These are phyloP conservation scores for Wickerhamiella slavikovae DNA, from an alignment of 805 yeast genomes.

Conservation along the genomic window DNA sequence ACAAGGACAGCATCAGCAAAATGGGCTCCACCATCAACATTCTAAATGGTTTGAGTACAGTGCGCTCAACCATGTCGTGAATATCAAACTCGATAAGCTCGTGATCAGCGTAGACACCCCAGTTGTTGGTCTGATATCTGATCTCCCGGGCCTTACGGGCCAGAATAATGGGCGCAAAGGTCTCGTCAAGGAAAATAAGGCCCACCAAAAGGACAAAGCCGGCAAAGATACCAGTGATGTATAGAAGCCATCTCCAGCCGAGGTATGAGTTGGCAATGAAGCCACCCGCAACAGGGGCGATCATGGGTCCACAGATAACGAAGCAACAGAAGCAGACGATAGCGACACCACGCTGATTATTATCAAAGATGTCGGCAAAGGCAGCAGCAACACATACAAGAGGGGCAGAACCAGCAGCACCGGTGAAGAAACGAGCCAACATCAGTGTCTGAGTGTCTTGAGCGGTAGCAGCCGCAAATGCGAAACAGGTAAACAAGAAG, in stretches of 20 bases:
- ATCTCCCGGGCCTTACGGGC: slow-evolving; percentile 25
- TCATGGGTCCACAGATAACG: slow-evolving; percentile 63
- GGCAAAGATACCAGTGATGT: slow-evolving; percentile 25
- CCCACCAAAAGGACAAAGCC: slow-evolving; percentile 16
- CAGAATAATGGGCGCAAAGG: slow-evolving; percentile 18
- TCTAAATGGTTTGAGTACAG: slow-evolving; percentile 13
- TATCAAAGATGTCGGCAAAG: slow-evolving; percentile 35
- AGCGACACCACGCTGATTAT: slow-evolving; percentile 32
- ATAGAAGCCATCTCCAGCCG: slow-evolving; percentile 37
- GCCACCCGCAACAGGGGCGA: slow-evolving; percentile 69
- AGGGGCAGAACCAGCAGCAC: slow-evolving; percentile 40
- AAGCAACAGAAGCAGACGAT: slow-evolving; percentile 28
- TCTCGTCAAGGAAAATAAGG: slow-evolving; percentile 20
- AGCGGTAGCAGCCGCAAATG: slow-evolving; percentile 31
- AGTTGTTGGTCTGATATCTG: slow-evolving; percentile 27
- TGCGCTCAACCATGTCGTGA: slow-evolving; percentile 21
- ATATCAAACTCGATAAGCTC: slow-evolving; percentile 22
- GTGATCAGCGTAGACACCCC: slow-evolving; percentile 31
- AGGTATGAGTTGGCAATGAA: slow-evolving; percentile 57
- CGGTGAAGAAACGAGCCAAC: slow-evolving; percentile 35
- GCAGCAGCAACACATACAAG: slow-evolving; percentile 40
- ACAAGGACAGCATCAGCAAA: slow-evolving; percentile 18
- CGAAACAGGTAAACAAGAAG: slow-evolving; percentile 18
- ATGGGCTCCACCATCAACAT: slow-evolving; percentile 22
- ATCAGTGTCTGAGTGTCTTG: slow-evolving; percentile 30